These are phyloP conservation scores for Alnus rubra DNA, from an alignment of 306 rosid genomes.

Conservation along the genomic window DNA sequence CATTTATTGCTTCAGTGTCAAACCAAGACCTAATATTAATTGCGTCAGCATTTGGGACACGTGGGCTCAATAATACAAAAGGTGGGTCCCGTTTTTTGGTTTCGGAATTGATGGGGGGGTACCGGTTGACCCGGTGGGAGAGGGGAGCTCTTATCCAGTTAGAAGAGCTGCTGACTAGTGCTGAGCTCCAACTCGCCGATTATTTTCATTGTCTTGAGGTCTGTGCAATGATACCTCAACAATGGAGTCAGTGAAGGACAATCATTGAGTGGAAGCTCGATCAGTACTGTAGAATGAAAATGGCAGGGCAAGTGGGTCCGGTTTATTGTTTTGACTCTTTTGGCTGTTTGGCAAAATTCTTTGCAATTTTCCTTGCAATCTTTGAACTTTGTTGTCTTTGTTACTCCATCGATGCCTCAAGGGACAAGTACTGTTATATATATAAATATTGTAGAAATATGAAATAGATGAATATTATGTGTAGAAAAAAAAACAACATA, in stretches of 20 bases:
- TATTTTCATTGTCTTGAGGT: not conserved
- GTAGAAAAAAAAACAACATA: too few species aligned
- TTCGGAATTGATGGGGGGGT: not conserved
- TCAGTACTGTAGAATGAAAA: not conserved
- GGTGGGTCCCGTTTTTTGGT: slow-evolving; percentile 21
- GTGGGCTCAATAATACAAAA: slow-evolving; percentile 52
- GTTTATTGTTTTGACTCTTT: not conserved
- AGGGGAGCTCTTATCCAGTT: slow-evolving; percentile 19
- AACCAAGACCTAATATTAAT: slow-evolving; percentile 28
- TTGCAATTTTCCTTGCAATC: not conserved
- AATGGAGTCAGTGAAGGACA: slow-evolving; percentile 1
- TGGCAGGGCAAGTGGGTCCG: not conserved
- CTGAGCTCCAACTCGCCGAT: not conserved
- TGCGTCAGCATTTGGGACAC: slow-evolving; percentile 57
- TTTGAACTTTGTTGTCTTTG: not conserved
- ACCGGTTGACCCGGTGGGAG: slow-evolving; percentile 30
- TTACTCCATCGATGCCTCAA: not conserved
- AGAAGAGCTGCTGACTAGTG: not conserved
- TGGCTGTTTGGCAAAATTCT: not conserved
- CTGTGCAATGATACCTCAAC: slow-evolving; percentile 1
- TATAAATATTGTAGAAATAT: too few species aligned
- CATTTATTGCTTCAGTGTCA: slow-evolving; percentile 31
- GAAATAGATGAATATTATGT: too few species aligned
- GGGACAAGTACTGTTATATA: too few species aligned
- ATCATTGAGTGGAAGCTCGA: not conserved